phyloP scores from a whole-genome alignment of 306 rosid species.

The Spatholobus suberectus region DNA sequence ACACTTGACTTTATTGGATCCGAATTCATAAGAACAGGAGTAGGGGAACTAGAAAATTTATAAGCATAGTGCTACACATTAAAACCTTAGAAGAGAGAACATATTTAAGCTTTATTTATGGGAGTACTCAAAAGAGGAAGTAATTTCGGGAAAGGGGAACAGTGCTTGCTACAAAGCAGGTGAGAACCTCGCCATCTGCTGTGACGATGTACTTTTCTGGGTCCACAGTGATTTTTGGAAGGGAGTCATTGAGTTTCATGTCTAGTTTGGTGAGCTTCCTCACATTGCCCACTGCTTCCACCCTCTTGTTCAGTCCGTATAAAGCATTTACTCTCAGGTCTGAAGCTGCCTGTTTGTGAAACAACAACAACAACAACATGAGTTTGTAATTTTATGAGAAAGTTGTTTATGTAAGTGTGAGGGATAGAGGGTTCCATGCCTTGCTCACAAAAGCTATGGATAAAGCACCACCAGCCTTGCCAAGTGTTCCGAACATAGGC shows the following conservation, averaged over 20 bases:
- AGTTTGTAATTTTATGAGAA: background rate
- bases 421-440: conserved; percentile 55
- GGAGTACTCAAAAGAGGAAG: conserved; percentile 68
- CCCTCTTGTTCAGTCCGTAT: conserved; percentile 69
- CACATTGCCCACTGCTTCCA: conserved; percentile 68
- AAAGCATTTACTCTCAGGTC: conserved; percentile 51
- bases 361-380: background rate
- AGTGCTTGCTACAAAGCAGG: conserved; percentile 63
- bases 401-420: background rate
- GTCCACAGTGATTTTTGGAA: conserved; percentile 81
- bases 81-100: background rate
- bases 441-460: conserved; percentile 93
- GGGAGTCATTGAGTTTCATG: conserved; percentile 80
- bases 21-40: background rate
- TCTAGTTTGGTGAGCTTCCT: conserved; percentile 73
- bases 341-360: conserved; percentile 59
- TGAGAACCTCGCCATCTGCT: conserved; percentile 75
- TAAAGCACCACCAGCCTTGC: conserved; percentile 66
- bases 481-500: conserved; percentile 81
- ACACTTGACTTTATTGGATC: background rate
- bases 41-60: background rate
- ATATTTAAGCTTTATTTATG: background rate
- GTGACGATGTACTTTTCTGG: conserved; percentile 79
- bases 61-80: background rate
- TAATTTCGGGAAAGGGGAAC: conserved; percentile 82